These are phyloP conservation scores for Prunus armeniaca DNA, from an alignment of 306 rosid genomes.

Conservation along the genomic window DNA sequence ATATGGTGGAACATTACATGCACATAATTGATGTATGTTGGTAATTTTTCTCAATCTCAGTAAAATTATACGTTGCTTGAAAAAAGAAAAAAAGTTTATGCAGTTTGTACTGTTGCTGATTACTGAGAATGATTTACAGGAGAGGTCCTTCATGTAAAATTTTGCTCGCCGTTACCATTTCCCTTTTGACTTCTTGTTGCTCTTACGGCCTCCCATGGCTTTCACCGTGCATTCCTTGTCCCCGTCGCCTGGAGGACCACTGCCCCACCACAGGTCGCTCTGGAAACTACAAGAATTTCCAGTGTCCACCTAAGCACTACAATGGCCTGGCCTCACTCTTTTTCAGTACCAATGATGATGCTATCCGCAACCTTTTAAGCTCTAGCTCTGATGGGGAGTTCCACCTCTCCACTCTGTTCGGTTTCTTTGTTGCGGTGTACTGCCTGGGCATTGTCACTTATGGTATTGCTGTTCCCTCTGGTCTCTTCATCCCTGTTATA, in stretches of 20 bases:
- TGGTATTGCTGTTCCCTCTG: slow-evolving; percentile 81
- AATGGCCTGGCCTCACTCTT: slow-evolving; percentile 79
- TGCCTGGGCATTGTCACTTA: slow-evolving; percentile 72
- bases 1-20: no score
- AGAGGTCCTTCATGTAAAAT: slow-evolving; percentile 67
- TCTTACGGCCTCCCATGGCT: slow-evolving; percentile 76
- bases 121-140: slow-evolving; percentile 48
- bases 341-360: slow-evolving; percentile 73
- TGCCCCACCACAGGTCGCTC: slow-evolving; percentile 66
- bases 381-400: slow-evolving; percentile 48
- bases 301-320: slow-evolving; percentile 69
- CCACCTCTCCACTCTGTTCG: slow-evolving; percentile 54
- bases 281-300: slow-evolving; percentile 67
- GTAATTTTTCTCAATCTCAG: not conserved
- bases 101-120: slow-evolving; percentile 21
- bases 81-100: not conserved
- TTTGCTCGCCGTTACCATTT: slow-evolving; percentile 44
- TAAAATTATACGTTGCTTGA: not conserved
- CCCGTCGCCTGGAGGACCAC: slow-evolving; percentile 39
- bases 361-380: slow-evolving; percentile 59
- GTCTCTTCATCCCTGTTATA: slow-evolving; percentile 79
- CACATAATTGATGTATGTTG: not conserved
- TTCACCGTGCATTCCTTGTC: slow-evolving; percentile 66
- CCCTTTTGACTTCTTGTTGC: slow-evolving; percentile 62
- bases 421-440: slow-evolving; percentile 58